Percentiles rank a stretch among this genome's conserved stretches.
phyloP scores from a whole-genome alignment of 176 grass and related monocot species.

The Oryza meyeriana region DNA sequence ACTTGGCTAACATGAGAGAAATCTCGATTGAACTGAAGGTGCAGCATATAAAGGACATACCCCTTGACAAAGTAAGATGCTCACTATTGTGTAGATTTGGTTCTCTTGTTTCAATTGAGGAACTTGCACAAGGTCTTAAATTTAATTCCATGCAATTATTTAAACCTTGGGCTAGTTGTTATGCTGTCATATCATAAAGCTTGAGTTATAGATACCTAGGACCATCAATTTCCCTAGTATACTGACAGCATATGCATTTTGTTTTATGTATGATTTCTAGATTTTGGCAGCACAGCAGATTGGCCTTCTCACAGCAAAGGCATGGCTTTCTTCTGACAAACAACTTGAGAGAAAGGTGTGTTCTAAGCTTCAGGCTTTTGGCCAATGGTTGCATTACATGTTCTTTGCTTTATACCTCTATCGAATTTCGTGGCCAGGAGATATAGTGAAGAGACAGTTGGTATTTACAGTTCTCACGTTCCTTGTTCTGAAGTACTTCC shows the following conservation, averaged over 20 bases:
- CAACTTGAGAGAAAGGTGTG: constrained; percentile 76
- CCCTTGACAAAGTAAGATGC: constrained; percentile 73
- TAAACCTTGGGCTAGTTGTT: constrained; percentile 3
- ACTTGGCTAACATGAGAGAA: constrained; percentile 78
- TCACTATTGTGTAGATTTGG: background rate
- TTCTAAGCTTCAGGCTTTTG: background rate
- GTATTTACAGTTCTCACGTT: background rate
- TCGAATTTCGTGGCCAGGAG: background rate
- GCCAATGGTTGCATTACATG: background rate
- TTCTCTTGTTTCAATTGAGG: constrained; percentile 14
- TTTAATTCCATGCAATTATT: no score
- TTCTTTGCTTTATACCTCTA: background rate
- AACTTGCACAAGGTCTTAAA: background rate
- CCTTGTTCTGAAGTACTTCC: background rate
- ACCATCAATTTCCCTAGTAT: background rate
- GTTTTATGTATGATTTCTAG: constrained; percentile 37
- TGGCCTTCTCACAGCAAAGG: constrained; percentile 74
- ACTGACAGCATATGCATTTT: constrained; percentile 1
- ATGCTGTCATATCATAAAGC: background rate
- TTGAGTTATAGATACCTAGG: background rate
- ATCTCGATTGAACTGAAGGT: constrained; percentile 83
- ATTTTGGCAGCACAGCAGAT: constrained; percentile 67
- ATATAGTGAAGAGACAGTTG: background rate
- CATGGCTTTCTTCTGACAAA: constrained; percentile 80
- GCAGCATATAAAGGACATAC: constrained; percentile 71